Conservation (phyloP, 306 rosid species). For the Sicyos edulis region DNA sequence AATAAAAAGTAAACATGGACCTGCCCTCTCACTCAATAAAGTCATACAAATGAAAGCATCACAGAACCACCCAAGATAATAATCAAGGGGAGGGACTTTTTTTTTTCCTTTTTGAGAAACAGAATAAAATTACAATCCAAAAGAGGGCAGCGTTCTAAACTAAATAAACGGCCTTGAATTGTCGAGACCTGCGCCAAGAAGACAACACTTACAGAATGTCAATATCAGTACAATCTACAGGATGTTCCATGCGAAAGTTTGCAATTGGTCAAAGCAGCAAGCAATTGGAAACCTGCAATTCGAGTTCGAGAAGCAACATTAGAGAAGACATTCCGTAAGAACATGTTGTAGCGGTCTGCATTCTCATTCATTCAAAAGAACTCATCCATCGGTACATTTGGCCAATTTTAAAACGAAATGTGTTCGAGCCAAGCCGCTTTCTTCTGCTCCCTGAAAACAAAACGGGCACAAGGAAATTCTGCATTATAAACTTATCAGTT, state of each 20-base stretch:
- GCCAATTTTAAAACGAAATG: slow-evolving; percentile 10
- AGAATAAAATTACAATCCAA: slow-evolving; percentile 18
- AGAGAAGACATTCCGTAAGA: slow-evolving; percentile 14
- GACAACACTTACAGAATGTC: slow-evolving; percentile 17
- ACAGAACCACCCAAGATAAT: slow-evolving; percentile 14
- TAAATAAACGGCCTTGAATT: slow-evolving; percentile 17
- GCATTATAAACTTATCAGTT: not conserved
- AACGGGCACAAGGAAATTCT: not conserved
- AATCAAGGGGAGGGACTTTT: not conserved
- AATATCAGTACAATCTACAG: slow-evolving; percentile 20
- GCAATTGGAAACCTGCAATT: slow-evolving; percentile 6
- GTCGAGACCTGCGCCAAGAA: slow-evolving; percentile 15
- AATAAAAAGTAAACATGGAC: not conserved
- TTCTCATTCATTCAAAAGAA: slow-evolving; percentile 13
- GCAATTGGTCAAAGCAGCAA: slow-evolving; percentile 10
- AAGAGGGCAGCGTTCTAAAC: slow-evolving; percentile 15
- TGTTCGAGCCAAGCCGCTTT: slow-evolving; percentile 21
- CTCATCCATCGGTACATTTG: slow-evolving; percentile 14
- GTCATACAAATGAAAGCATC: slow-evolving; percentile 22
- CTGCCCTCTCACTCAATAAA: slow-evolving; percentile 12
- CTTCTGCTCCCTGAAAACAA: slow-evolving; percentile 5
- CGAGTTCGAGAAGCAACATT: slow-evolving; percentile 12
- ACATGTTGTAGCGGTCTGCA: slow-evolving; percentile 18
- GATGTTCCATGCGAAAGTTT: slow-evolving; percentile 3
- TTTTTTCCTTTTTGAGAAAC: not conserved